Evolutionary conservation across 345 rosid species (phyloP).

Genomic region (Gossypium ekmanianum): DNA sequence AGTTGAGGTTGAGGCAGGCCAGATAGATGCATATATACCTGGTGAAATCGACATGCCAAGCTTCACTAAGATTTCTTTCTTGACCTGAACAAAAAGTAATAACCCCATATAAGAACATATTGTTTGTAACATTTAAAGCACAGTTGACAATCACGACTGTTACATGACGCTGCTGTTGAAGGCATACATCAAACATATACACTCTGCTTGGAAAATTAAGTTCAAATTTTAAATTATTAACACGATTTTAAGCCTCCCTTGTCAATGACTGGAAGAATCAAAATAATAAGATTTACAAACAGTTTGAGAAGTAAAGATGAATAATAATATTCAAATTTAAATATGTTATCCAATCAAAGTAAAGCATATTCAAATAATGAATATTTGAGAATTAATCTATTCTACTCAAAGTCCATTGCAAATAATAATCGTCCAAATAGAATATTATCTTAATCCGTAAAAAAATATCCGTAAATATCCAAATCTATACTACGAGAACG

Average conservation of each 20-base stretch:
- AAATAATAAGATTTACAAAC: background rate
- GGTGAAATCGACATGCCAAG: constrained; percentile 66
- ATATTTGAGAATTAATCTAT: too few species aligned
- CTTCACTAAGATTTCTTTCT: constrained; percentile 62
- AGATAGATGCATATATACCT: constrained; percentile 28
- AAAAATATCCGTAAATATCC: too few species aligned
- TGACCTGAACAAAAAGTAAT: constrained; percentile 44
- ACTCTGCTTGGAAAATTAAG: background rate
- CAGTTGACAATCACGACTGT: background rate
- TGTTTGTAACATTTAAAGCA: background rate
- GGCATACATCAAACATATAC: background rate
- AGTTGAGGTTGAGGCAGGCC: background rate
- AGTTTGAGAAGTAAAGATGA: background rate
- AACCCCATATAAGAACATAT: background rate
- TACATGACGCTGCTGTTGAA: background rate
- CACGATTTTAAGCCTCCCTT: background rate
- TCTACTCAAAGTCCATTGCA: too few species aligned
- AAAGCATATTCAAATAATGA: too few species aligned
- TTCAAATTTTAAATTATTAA: background rate
- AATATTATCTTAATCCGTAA: too few species aligned
- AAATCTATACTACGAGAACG: too few species aligned
- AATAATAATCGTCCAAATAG: too few species aligned
- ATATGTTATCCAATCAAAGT: too few species aligned
- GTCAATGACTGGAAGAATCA: background rate
- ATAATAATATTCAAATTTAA: too few species aligned